Evolutionary conservation across 1,284 basidiomycete species (phyloP).

Genomic region (Schizopora paradoxa): DNA sequence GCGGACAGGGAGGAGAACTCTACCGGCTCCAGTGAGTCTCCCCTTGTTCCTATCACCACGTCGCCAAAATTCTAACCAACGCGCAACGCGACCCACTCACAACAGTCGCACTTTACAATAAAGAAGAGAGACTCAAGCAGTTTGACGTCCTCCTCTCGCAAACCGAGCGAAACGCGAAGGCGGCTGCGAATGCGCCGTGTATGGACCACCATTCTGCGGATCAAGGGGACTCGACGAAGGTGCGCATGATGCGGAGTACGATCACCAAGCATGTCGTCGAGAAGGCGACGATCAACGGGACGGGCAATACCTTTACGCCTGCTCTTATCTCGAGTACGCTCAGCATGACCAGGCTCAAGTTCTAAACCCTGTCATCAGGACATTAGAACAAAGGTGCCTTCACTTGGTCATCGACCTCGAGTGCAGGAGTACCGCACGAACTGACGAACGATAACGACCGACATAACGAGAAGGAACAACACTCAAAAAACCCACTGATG

Average conservation of each 20-base stretch:
- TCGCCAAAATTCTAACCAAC: slow-evolving; percentile 3
- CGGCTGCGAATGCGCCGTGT: slow-evolving; percentile 2
- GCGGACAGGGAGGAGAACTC: slow-evolving; percentile 45
- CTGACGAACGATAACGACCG: too few relatives aligned
- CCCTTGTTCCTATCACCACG: neutral
- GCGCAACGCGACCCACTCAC: neutral
- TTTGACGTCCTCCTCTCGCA: slow-evolving; percentile 13
- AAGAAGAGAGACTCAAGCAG: slow-evolving; percentile 15
- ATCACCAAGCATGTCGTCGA: slow-evolving; percentile 17
- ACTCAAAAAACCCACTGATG: too few relatives aligned
- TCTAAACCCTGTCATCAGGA: too few relatives aligned
- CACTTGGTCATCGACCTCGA: too few relatives aligned
- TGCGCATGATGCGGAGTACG: slow-evolving; percentile 12
- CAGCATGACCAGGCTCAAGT: too few relatives aligned
- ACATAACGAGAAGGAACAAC: too few relatives aligned
- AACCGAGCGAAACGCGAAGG: slow-evolving; percentile 5
- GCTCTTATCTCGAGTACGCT: slow-evolving; percentile 13
- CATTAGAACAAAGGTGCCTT: too few relatives aligned
- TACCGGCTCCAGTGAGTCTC: neutral
- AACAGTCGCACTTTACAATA: slow-evolving; percentile 7
- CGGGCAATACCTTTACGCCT: slow-evolving; percentile 10
- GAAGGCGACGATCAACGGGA: slow-evolving; percentile 15
- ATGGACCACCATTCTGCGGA: slow-evolving; percentile 12
- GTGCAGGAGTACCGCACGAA: too few relatives aligned
- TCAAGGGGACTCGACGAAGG: slow-evolving; percentile 15